Evolutionary conservation across 139 green algal species (phyloP).

Genomic region (Tetraselmis striata): DNA sequence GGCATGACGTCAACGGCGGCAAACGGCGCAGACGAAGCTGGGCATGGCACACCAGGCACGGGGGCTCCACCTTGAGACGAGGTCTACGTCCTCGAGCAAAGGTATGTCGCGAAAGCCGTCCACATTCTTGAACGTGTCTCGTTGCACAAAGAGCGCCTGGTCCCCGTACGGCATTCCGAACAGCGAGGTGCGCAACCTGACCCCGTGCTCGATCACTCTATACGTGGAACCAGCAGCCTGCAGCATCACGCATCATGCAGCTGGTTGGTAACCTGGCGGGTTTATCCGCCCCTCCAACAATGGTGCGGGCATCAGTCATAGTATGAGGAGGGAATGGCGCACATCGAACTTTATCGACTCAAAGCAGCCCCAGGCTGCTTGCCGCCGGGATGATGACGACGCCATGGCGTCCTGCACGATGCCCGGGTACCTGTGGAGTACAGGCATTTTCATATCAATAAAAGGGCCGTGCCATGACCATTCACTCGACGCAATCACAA

Average conservation of each 20-base stretch:
- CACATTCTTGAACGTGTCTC: slow-evolving; percentile 9
- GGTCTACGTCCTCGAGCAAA: neutral
- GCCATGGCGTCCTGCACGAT: neutral
- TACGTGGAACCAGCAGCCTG: neutral
- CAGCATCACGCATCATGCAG: neutral
- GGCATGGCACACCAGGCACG: slow-evolving; percentile 5
- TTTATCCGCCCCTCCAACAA: neutral
- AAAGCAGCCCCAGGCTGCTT: neutral
- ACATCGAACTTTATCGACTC: neutral
- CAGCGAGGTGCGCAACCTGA: neutral
- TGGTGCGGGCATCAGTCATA: neutral
- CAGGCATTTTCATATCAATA: neutral
- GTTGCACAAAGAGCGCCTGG: slow-evolving; percentile 15
- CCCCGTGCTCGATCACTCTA: neutral
- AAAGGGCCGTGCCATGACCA: neutral
- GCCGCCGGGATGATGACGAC: neutral
- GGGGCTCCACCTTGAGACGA: neutral
- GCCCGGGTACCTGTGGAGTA: neutral
- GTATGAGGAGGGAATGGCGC: neutral
- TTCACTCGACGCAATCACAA: neutral
- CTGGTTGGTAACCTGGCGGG: neutral
- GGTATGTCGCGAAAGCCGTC: too few species aligned
- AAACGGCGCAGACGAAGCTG: neutral
- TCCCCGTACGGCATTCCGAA: slow-evolving; percentile 19
- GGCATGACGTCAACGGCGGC: too few species aligned